A percentile compares a stretch with the other conserved stretches of the same genome.
Conservation (phyloP, 768 basidiomycete genomes). For the Clavulina sp. region DNA sequence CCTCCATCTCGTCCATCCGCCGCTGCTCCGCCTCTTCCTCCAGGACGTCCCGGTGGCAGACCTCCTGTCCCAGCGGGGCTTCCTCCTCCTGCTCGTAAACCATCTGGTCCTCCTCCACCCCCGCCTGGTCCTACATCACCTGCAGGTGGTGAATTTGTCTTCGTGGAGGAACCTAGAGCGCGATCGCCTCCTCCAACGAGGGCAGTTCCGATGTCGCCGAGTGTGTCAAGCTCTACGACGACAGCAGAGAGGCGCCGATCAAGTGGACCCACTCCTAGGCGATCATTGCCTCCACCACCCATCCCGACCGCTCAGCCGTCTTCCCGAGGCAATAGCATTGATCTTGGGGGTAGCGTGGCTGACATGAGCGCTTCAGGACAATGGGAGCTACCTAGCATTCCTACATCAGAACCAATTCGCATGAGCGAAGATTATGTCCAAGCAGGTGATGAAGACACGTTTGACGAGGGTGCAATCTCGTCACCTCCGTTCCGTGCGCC, state of each 20-base stretch:
- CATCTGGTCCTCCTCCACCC: slow-evolving; percentile 22
- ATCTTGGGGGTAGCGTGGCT: no score
- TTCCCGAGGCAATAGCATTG: no score
- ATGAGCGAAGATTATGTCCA: not conserved
- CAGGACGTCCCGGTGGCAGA: slow-evolving; percentile 21
- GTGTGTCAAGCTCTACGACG: no score
- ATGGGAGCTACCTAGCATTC: no score
- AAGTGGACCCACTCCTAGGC: no score
- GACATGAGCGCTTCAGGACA: no score
- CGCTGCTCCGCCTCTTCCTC: slow-evolving; percentile 29
- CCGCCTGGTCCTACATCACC: slow-evolving; percentile 9
- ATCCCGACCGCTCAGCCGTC: no score
- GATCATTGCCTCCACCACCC: no score
- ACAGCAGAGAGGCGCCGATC: no score
- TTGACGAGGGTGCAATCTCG: no score
- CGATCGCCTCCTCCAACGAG: slow-evolving; percentile 12
- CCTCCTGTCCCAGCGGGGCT: slow-evolving; percentile 14
- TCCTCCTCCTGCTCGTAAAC: slow-evolving; percentile 17
- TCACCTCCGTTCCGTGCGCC: no score
- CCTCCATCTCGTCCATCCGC: slow-evolving; percentile 14
- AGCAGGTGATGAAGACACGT: not conserved
- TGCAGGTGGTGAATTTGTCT: slow-evolving; percentile 4
- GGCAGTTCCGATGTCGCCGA: slow-evolving; percentile 7
- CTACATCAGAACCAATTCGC: no score
- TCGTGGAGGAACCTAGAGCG: slow-evolving; percentile 8